Evolutionary conservation across 805 yeast species (phyloP), one percentile per base, ranked within the genome.

Genomic region (Wickerhamomyces rabaulensis): DNA sequence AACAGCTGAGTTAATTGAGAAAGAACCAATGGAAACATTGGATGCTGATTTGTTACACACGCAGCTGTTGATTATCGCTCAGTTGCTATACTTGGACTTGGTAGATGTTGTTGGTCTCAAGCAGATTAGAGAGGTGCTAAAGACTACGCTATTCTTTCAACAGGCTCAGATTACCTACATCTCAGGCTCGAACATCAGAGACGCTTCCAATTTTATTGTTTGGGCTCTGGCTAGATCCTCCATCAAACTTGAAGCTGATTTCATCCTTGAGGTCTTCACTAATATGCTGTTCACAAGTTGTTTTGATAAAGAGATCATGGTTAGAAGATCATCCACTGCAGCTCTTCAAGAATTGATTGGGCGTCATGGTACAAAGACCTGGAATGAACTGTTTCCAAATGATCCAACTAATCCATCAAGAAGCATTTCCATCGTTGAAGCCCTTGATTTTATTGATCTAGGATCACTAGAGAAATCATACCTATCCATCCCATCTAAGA

Each of bases 271-370:
- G 1, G 36, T 68, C 1, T 66, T 69, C 43, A 49, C 52, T 1
- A 49, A 54, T 12, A 61, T 87, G 22, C 56, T 86, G 3, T 60
- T 72, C 10, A 72, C 79, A 1, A 66, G 83, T 9, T 71, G 87
- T 42, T 83, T 84, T 58, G 98, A 91, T 60, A 67, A 72, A 20
- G 96, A 90, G 45, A 67, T 88, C 17, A 73, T 82, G 48, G 77
- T 90, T 6, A 71, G 97, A 46, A 70, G 95, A 47, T 91, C 97
- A 16, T 83, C 91, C 1, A 71, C 88, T 6, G 96, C 97, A 1
- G 92, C 94, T 0, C 56, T 91, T 7, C 97, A 91, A 59, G 98
- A 91, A 57, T 71, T 85, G 15, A 61, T 88, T 3, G 98, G 98
- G 0, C 67, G 97, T 33, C 82, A 80, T 58, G 87, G 87, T 1